Base-by-base conservation (phyloP, 2,329 filamentous ascomycete species). In the Sporothrix schenckii region DNA sequence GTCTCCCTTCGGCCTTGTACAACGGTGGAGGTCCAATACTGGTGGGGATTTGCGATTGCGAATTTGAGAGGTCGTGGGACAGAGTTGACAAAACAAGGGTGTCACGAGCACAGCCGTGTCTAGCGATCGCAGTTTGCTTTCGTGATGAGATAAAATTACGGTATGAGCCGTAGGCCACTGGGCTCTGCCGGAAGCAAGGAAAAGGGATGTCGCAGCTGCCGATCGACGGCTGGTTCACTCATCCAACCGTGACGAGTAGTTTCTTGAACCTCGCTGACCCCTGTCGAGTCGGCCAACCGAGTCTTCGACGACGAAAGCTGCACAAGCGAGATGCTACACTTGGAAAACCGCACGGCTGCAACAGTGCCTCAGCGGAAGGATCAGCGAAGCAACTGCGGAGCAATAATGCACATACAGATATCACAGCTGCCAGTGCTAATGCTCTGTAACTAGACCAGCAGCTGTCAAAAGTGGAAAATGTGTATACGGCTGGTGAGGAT, bases 161-260 rank as follows among this genome's bases (percentile, higher is more conserved):
- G 56, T 14, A 21, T 14, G 53, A 61, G 56, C 56, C 44, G 11
- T 19, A 14, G 14, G n/a, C 27, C 53, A 14, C 34, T 60, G 34
- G 34, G n/a, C 34, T 44, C 39, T 19, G 39, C 34, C 41, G 34
- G 34, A 34, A 34, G 34, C 34, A 67, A 27, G 52, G 34, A 30
- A 27, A 27, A 50, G 21, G 44, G 49, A 53, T 19, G 52, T 19
- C 34, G 21, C 34, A n/a, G 41, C 41, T 49, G 41, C 24, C 21
- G 60, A 63, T 60, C 52, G 24, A 49, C 21, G 30, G 63, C 24
- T 50, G 47, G 24, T 47, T 66, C 27, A 19, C 19, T 63, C 21
- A 49, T 16, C 34, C 14, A 39, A 3, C 16, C 16, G 19, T 60
- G 27, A 41, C 24, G 3, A 21, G 34, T 13, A n/a, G 56, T 60